Evolutionary conservation across 352 stramenopile species (phyloP).

Genomic region (Globisporangium carolinianum): DNA sequence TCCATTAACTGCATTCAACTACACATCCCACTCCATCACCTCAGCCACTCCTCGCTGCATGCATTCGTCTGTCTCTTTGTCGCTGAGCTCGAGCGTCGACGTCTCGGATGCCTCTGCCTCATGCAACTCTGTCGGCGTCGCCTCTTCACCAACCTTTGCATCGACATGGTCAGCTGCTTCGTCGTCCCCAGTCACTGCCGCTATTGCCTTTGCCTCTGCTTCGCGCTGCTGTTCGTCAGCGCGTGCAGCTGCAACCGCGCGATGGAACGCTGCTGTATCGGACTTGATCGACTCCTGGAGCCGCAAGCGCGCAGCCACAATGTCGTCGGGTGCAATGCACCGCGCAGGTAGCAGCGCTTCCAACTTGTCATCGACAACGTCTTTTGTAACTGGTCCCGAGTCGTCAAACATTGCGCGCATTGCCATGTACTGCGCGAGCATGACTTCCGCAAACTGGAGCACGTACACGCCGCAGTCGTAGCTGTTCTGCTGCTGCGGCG

Average conservation of each 20-base stretch:
- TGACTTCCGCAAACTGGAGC: slow-evolving; percentile 53
- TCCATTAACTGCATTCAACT: too few species aligned
- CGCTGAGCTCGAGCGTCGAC: too few species aligned
- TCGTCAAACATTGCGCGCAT: slow-evolving; percentile 16
- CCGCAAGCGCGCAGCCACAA: slow-evolving; percentile 21
- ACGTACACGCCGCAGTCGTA: slow-evolving; percentile 68
- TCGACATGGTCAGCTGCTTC: too few species aligned
- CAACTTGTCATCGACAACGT: slow-evolving; percentile 34
- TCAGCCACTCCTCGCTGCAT: too few species aligned
- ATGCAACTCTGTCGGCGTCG: too few species aligned
- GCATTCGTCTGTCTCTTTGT: too few species aligned
- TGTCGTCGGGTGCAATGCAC: slow-evolving; percentile 36
- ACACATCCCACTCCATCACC: too few species aligned
- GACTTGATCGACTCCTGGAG: slow-evolving; percentile 29
- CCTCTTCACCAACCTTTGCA: too few species aligned
- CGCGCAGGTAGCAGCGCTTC: slow-evolving; percentile 27
- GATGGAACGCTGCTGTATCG: slow-evolving; percentile 24
- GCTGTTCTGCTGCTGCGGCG: slow-evolving; percentile 49
- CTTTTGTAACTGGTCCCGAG: slow-evolving; percentile 23
- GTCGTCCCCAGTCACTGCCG: too few species aligned
- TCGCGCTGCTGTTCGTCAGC: slow-evolving; percentile 9
- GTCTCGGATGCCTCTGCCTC: too few species aligned
- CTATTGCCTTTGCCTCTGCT: too few species aligned
- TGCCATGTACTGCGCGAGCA: slow-evolving; percentile 34
- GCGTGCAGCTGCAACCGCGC: slow-evolving; percentile 1